phyloP scores from a whole-genome alignment of 768 basidiomycete species.

The Panellus pusillus region DNA sequence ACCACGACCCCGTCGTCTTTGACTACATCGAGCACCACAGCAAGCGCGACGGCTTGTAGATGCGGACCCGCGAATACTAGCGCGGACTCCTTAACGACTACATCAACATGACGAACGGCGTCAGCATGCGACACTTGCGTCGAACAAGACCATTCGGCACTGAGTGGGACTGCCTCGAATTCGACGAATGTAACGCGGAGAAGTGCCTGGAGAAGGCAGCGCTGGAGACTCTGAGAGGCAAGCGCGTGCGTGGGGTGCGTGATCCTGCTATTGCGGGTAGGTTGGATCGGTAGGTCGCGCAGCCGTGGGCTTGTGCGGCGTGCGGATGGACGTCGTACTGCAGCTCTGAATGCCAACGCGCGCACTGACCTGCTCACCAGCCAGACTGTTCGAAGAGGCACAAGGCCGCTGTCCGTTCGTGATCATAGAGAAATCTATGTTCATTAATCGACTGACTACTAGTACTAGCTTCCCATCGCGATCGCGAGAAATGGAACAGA shows the following conservation, averaged over 20 bases:
- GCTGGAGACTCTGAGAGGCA: conserved; percentile 20
- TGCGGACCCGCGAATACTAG: conserved; percentile 20
- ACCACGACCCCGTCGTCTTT: conserved; percentile 23
- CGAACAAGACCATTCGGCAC: conserved; percentile 18
- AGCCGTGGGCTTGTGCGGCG: conserved; percentile 24
- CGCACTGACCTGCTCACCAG: conserved; percentile 26
- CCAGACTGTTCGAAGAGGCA: conserved; percentile 14
- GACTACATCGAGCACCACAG: conserved; percentile 29
- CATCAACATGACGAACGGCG: conserved; percentile 21
- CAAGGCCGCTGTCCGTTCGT: neutral
- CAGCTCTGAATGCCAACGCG: conserved; percentile 26
- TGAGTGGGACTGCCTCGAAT: conserved; percentile 28
- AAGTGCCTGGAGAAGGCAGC: conserved; percentile 25
- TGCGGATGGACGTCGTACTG: conserved; percentile 26
- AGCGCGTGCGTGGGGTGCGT: conserved; percentile 24
- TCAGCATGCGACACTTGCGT: conserved; percentile 22
- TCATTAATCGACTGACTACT: too few relatives aligned
- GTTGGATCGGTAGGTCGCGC: conserved; percentile 26
- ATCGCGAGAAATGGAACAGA: too few relatives aligned
- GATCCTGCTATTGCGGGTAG: conserved; percentile 27
- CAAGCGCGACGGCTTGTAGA: conserved; percentile 15
- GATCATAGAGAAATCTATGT: too few relatives aligned
- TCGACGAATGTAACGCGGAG: conserved; percentile 23
- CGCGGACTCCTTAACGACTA: conserved; percentile 21
- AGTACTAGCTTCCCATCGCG: too few relatives aligned